Conservation (phyloP, 345 rosid species). For the Sisymbrium altissimum region DNA sequence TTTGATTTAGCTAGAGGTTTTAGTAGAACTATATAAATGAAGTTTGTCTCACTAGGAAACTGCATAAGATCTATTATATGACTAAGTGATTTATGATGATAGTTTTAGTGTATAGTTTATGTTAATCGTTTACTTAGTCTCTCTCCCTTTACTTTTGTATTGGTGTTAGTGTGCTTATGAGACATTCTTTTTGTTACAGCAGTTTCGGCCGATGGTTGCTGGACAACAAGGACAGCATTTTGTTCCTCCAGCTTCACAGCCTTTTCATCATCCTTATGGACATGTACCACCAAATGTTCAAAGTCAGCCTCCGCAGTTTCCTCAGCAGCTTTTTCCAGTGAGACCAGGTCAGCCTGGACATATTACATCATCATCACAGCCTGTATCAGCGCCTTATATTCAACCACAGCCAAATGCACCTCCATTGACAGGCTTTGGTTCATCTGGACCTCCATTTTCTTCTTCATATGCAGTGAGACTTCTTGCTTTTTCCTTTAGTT, state of each 20-base stretch:
- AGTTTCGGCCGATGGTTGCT: constrained; percentile 73
- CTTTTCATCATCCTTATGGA: constrained; percentile 70
- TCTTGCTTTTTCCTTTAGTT: constrained; percentile 7
- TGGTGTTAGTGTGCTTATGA: background rate
- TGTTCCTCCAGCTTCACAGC: constrained; percentile 57
- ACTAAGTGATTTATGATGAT: background rate
- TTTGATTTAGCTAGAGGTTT: constrained; percentile 4
- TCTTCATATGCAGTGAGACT: constrained; percentile 58
- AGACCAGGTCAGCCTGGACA: constrained; percentile 76
- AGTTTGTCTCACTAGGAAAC: background rate
- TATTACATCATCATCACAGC: constrained; percentile 54
- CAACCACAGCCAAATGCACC: constrained; percentile 54
- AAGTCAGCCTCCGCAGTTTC: constrained; percentile 54
- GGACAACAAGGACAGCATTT: constrained; percentile 65
- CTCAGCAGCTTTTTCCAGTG: constrained; percentile 64
- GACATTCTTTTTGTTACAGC: constrained; percentile 22
- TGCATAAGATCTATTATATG: background rate
- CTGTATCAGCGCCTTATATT: constrained; percentile 48
- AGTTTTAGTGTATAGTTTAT: background rate
- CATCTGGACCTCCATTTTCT: constrained; percentile 51
- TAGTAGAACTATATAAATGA: background rate
- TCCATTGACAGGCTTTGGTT: constrained; percentile 43
- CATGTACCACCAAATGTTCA: constrained; percentile 61
- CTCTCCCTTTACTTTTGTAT: too few species aligned
- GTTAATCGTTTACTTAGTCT: background rate